A percentile compares a stretch with the other conserved stretches of the same genome.
Evolutionary conservation across 495 filamentous ascomycete genomes (phyloP).

Genomic region (Podospora tetraspora): DNA sequence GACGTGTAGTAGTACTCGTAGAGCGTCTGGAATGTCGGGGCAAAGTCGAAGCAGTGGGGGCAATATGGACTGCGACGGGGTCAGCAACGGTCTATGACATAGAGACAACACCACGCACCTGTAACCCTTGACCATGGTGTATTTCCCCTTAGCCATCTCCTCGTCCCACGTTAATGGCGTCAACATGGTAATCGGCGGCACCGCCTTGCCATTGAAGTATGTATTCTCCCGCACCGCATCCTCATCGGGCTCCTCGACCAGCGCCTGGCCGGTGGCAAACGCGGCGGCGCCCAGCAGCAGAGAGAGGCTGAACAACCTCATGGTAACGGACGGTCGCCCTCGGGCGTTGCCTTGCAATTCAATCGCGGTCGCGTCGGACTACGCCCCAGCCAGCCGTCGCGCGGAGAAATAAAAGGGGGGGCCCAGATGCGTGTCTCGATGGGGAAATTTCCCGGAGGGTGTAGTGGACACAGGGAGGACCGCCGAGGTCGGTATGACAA

Average conservation of each 20-base stretch:
- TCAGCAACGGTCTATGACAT: slow-evolving; percentile 14
- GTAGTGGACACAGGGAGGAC: neutral
- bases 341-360: slow-evolving; percentile 5
- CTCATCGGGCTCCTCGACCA: slow-evolving; percentile 31
- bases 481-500: neutral
- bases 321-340: slow-evolving; percentile 9
- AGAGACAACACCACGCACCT: slow-evolving; percentile 30
- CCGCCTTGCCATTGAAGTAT: slow-evolving; percentile 72
- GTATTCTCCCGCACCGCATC: slow-evolving; percentile 43
- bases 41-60: slow-evolving; percentile 71
- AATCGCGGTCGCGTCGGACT: slow-evolving; percentile 5
- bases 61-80: slow-evolving; percentile 52
- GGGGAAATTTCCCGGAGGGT: neutral
- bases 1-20: slow-evolving; percentile 97
- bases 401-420: neutral
- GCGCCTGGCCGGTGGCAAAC: slow-evolving; percentile 28
- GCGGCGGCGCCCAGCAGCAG: slow-evolving; percentile 39
- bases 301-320: slow-evolving; percentile 28
- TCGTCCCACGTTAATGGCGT: slow-evolving; percentile 41
- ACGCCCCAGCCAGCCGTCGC: neutral
- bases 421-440: neutral
- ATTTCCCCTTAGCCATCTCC: slow-evolving; percentile 37
- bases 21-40: slow-evolving; percentile 83
- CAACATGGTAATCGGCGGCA: slow-evolving; percentile 63
- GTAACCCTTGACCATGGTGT: slow-evolving; percentile 46